A percentile compares a stretch with the other conserved stretches of the same genome.
These are phyloP conservation scores for Symbiodinium natans DNA, from an alignment of 73 alveolate species.

Conservation along the genomic window DNA sequence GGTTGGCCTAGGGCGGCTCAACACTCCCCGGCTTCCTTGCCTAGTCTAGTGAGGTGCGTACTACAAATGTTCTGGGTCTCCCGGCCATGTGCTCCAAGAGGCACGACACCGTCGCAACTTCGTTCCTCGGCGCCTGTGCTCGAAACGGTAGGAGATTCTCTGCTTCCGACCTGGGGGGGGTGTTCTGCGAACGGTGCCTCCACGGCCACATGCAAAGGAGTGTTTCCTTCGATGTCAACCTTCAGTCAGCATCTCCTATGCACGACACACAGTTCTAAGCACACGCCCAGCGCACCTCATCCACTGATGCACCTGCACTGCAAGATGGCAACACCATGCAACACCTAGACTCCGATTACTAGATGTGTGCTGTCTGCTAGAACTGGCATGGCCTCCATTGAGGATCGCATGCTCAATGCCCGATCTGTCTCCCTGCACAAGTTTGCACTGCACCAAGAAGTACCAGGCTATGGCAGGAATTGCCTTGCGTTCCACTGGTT, in stretches of 20 bases:
- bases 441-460: too few species aligned
- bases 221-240: constrained; percentile 89
- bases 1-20: constrained; percentile 28
- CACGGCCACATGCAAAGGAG: constrained; percentile 91
- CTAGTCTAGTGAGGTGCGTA: not conserved
- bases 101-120: constrained; percentile 78
- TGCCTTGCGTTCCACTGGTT: too few species aligned
- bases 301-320: constrained; percentile 26
- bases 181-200: too few species aligned
- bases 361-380: too few species aligned
- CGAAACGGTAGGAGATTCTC: not conserved
- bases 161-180: too few species aligned
- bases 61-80: not conserved
- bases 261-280: not conserved
- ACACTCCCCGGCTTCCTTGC: too few species aligned
- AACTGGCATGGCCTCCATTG: not conserved
- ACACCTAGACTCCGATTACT: too few species aligned
- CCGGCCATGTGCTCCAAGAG: constrained; percentile 55
- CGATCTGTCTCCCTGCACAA: constrained; percentile 61
- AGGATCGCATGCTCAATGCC: constrained; percentile 76
- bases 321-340: not conserved
- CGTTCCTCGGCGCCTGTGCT: constrained; percentile 64
- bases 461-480: too few species aligned
- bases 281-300: not conserved
- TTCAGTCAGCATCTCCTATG: not conserved